Conservation (phyloP, 805 yeast genomes). For the Starmera caribaea region DNA sequence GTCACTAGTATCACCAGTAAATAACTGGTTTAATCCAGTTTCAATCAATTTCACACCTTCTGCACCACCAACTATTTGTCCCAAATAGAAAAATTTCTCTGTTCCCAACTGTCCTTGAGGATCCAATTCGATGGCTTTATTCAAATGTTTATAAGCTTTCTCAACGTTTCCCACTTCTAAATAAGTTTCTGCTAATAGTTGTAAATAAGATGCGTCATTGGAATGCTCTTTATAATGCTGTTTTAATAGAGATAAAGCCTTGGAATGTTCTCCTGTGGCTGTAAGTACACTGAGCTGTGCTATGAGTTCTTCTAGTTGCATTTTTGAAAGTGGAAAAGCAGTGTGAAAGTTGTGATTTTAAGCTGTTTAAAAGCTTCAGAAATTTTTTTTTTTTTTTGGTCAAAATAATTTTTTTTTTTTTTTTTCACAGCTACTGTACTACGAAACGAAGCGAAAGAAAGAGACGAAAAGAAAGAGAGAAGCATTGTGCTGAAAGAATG, state of each 20-base stretch:
- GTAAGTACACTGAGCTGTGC: slow-evolving; percentile 6
- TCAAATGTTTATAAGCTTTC: slow-evolving; percentile 57
- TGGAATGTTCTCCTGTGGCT: neutral
- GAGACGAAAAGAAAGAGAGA: neutral
- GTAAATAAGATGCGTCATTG: slow-evolving; percentile 36
- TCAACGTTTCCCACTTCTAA: slow-evolving; percentile 77
- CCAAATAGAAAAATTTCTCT: slow-evolving; percentile 82
- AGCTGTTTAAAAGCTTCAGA: neutral
- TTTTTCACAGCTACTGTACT: neutral
- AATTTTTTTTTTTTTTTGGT: neutral
- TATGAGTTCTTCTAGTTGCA: slow-evolving; percentile 3
- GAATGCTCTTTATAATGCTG: slow-evolving; percentile 23
- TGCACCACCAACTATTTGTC: slow-evolving; percentile 80
- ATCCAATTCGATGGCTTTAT: slow-evolving; percentile 57
- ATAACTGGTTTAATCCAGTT: slow-evolving; percentile 50
- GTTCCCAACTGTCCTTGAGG: slow-evolving; percentile 55
- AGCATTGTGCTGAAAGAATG: slow-evolving; percentile 29
- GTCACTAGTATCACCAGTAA: slow-evolving; percentile 20
- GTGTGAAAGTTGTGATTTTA: too few relatives aligned
- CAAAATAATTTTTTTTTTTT: slow-evolving; percentile 2
- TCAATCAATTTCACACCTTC: slow-evolving; percentile 59
- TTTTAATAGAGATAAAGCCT: slow-evolving; percentile 20
- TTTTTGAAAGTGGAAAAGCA: neutral
- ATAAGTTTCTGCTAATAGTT: slow-evolving; percentile 63
- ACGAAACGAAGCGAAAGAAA: neutral